Percentiles rank a stretch among this genome's conserved stretches.
Conservation (phyloP, 75 land plant species). For the Cupressus sempervirens region DNA sequence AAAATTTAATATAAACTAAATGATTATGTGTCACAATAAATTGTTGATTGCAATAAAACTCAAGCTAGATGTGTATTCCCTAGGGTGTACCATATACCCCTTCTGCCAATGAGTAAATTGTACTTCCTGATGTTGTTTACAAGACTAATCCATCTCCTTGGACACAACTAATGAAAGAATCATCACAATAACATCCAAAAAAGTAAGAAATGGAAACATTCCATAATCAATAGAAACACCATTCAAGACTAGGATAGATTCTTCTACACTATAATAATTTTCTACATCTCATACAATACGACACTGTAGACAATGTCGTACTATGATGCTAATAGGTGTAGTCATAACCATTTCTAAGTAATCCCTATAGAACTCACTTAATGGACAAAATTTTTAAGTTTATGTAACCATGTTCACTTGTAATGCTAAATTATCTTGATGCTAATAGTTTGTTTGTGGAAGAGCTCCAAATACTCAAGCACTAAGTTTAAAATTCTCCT, state of each 20-base stretch:
- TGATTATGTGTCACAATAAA: background rate
- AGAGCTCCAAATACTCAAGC: too few species aligned
- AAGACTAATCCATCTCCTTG: constrained; percentile 97
- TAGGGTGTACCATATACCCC: constrained; percentile 99
- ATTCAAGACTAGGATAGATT: constrained; percentile 74
- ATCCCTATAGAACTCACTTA: constrained; percentile 71
- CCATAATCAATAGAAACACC: constrained; percentile 96
- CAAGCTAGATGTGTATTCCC: constrained; percentile 43
- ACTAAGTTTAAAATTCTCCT: too few species aligned
- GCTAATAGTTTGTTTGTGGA: too few species aligned
- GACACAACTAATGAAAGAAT: constrained; percentile 75
- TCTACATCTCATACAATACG: constrained; percentile 63
- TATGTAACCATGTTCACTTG: background rate
- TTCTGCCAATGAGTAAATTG: constrained; percentile 93
- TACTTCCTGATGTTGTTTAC: constrained; percentile 95
- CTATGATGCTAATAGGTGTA: constrained; percentile 83
- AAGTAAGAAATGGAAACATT: constrained; percentile 78
- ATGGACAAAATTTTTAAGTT: constrained; percentile 26
- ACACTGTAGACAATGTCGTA: constrained; percentile 79
- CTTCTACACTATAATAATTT: constrained; percentile 54
- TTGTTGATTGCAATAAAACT: background rate
- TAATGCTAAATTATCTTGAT: too few species aligned
- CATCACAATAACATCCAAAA: constrained; percentile 90
- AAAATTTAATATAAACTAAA: background rate
- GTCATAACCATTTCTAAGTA: constrained; percentile 53